A percentile compares a stretch with the other conserved stretches of the same genome.
phyloP scores from a whole-genome alignment of 192 early-diverging fungal species.

The Rhizoclosmatium globosum region DNA sequence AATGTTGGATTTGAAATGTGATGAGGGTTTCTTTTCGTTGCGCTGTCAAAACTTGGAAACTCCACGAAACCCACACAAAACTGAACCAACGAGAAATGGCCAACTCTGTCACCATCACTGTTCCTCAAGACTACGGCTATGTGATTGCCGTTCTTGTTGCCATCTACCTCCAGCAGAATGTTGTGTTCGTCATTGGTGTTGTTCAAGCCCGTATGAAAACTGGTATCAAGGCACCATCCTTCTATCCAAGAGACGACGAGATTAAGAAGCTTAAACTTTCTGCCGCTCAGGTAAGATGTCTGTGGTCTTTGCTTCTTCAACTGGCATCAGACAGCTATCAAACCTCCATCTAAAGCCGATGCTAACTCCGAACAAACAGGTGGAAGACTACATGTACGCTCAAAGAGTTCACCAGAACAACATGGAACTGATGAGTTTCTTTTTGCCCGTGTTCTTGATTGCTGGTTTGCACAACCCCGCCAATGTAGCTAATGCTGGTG shows the following conservation, averaged over 20 bases:
- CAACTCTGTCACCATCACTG: background rate
- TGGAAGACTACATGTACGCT: slow-evolving; percentile 26
- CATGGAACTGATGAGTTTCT: slow-evolving; percentile 33
- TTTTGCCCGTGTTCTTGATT: slow-evolving; percentile 26
- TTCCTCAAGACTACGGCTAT: slow-evolving; percentile 26
- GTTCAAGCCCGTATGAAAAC: slow-evolving; percentile 6
- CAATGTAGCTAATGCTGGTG: slow-evolving; percentile 19
- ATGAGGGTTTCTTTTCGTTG: background rate
- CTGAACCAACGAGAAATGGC: background rate
- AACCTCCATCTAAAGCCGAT: background rate
- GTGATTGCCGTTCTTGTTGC: slow-evolving; percentile 9
- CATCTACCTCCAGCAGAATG: slow-evolving; percentile 34
- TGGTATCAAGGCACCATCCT: slow-evolving; percentile 27
- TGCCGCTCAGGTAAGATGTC: slow-evolving; percentile 1
- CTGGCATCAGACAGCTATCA: background rate
- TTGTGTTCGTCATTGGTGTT: slow-evolving; percentile 24
- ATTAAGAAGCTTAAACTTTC: slow-evolving; percentile 33
- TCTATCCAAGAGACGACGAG: slow-evolving; percentile 32
- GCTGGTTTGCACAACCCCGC: slow-evolving; percentile 19
- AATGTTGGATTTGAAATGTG: background rate
- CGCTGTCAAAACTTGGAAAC: background rate
- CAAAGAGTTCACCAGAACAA: slow-evolving; percentile 39
- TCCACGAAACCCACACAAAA: background rate
- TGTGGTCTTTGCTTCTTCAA: background rate
- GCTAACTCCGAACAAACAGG: background rate